Evolutionary conservation across 163 green algal species (phyloP).

Genomic region (Scenedesmus sp.): DNA sequence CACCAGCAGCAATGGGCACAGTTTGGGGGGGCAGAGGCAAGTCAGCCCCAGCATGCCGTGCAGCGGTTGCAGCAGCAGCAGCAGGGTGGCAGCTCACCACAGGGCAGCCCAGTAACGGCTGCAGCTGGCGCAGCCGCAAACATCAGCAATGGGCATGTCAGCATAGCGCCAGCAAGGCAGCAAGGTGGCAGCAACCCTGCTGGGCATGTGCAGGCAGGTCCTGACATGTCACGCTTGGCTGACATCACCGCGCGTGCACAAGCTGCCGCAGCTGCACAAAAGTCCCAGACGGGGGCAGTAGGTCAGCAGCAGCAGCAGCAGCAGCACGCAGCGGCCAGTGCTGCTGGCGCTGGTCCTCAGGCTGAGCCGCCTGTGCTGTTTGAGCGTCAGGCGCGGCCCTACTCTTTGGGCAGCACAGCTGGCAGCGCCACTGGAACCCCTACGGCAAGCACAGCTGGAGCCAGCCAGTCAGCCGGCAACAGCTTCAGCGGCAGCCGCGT

Average conservation of each 20-base stretch:
- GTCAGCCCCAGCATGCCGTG: slow-evolving; percentile 17
- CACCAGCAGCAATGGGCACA: slow-evolving; percentile 25
- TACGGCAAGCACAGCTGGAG: not conserved
- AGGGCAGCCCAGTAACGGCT: not conserved
- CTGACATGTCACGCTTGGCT: not conserved
- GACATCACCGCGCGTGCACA: slow-evolving; percentile 17
- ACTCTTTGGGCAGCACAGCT: slow-evolving; percentile 10
- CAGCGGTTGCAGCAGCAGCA: slow-evolving; percentile 33
- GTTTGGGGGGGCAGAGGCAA: slow-evolving; percentile 11
- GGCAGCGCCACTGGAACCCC: not conserved
- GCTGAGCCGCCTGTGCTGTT: slow-evolving; percentile 1
- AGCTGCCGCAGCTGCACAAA: not conserved
- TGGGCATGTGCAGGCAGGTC: not conserved
- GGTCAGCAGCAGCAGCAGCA: slow-evolving; percentile 9
- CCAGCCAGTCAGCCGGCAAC: not conserved
- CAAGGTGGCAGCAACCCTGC: not conserved
- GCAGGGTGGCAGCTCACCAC: not conserved
- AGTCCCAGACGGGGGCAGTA: not conserved
- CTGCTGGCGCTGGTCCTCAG: not conserved
- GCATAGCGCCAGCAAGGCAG: not conserved
- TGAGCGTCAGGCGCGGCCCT: slow-evolving; percentile 23
- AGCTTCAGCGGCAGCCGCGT: slow-evolving; percentile 8
- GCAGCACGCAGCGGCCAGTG: not conserved
- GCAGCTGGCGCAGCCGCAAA: not conserved
- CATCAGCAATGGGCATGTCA: not conserved